Evolutionary conservation across 257 asterid genomes (phyloP).

Genomic region (Scutellaria galericulata): DNA sequence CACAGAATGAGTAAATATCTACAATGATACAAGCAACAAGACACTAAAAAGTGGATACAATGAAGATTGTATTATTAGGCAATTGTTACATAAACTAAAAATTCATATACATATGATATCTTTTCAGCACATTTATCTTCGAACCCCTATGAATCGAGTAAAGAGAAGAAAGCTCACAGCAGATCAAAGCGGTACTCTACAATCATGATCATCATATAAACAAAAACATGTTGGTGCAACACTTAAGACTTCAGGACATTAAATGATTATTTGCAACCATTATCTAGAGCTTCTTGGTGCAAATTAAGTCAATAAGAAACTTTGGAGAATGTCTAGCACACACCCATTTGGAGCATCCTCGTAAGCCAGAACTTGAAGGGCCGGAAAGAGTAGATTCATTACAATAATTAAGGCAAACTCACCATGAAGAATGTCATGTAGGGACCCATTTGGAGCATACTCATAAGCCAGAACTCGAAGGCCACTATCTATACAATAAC

Average conservation of each 20-base stretch:
- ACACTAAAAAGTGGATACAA: slow-evolving; percentile 6
- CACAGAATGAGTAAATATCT: not conserved
- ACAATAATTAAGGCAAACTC: slow-evolving; percentile 29
- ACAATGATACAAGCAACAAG: not conserved
- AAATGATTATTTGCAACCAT: not conserved
- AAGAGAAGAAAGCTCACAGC: not conserved
- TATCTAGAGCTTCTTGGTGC: not conserved
- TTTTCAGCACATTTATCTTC: slow-evolving; percentile 8
- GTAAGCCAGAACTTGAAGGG: no score
- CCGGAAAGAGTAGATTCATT: not conserved
- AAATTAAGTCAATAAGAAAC: not conserved
- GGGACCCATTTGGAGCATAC: slow-evolving; percentile 75
- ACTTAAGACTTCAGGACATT: not conserved
- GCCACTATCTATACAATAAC: slow-evolving; percentile 71
- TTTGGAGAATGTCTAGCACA: no score
- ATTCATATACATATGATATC: not conserved
- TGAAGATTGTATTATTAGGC: slow-evolving; percentile 9
- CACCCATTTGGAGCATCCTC: no score
- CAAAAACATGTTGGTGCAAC: not conserved
- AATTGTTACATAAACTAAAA: not conserved
- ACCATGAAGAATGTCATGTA: slow-evolving; percentile 87
- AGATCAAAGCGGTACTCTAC: not conserved
- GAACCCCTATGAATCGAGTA: not conserved
- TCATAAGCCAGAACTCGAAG: slow-evolving; percentile 73
- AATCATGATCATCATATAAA: not conserved